Base-by-base conservation (phyloP, 2,329 filamentous ascomycete species). In the Cryphonectria radicalis region DNA sequence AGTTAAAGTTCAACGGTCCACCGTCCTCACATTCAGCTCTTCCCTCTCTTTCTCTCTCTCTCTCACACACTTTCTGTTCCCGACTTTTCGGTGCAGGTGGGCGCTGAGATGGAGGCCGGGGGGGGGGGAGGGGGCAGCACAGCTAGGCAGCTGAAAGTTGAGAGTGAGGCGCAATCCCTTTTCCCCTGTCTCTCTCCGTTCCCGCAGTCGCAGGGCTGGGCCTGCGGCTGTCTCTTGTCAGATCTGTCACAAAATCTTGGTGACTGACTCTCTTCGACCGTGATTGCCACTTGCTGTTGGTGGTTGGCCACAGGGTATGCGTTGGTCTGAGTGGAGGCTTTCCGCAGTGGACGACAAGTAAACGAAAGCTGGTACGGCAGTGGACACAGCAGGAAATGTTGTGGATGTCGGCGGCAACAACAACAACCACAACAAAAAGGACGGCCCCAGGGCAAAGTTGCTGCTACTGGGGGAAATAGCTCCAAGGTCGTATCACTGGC, bases 101-200 rank as follows among this genome's bases (percentile, higher is more conserved):
- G 35, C 14, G 6, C 13, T 19, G 55, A 19, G 37, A 50, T 32
- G 19, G 46, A 46, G 37, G 8, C 37, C 8, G 37, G 10, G 6
- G 14, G 17, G 19, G 43, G 43, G 17, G 43, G 43, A 17, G 17
- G 28, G n/a, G 25, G 25, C 35, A 63, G 60, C 19, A 11, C 63
- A 50, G 28, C 13, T 32, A 22, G 40, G 25, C 63, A 64, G 42
- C 28, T 65, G 25, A 22, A 25, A 25, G 25, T 65, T 42, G 37
- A n/a, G 46, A 55, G 63, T 68, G 67, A 68, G 67, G 67, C 57
- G 57, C 59, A 55, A 63, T 62, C 25, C 43, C 28, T 50, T 62
- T 60, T 57, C 59, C 50, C 32, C 37, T 50, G 46, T 50, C 28
- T 50, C 32, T 50, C 28, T 50, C 32, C 10, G 37, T 40, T 68